phyloP scores from a whole-genome alignment of 345 rosid genomes.

The Gossypium longicalyx region DNA sequence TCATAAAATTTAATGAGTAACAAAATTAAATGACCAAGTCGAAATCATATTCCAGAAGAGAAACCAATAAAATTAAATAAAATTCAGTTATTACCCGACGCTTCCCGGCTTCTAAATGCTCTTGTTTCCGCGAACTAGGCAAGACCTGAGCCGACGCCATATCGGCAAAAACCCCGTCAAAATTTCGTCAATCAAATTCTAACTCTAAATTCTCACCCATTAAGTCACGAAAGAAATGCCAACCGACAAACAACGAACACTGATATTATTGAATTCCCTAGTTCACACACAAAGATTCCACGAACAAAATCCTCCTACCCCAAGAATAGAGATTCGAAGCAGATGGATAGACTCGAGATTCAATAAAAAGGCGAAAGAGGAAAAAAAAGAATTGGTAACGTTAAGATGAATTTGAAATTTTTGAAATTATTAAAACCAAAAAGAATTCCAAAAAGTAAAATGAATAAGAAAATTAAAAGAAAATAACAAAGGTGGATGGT shows the following conservation, averaged over 20 bases:
- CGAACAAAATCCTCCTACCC: neutral
- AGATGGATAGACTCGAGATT: slow-evolving; percentile 3
- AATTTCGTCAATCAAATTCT: slow-evolving; percentile 20
- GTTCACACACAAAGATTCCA: neutral
- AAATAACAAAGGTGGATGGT: too few relatives aligned
- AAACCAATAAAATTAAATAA: slow-evolving; percentile 6
- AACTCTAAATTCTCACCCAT: slow-evolving; percentile 14
- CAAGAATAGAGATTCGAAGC: neutral
- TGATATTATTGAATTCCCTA: neutral
- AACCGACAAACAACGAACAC: neutral
- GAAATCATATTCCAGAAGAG: neutral
- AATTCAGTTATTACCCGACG: slow-evolving; percentile 53
- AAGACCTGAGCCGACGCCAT: slow-evolving; percentile 97
- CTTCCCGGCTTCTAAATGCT: slow-evolving; percentile 85
- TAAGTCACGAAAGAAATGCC: slow-evolving; percentile 1
- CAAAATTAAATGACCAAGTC: neutral
- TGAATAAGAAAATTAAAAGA: neutral
- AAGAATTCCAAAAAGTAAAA: neutral
- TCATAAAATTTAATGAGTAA: neutral
- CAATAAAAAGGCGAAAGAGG: neutral
- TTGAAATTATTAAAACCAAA: neutral
- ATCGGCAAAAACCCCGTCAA: slow-evolving; percentile 21
- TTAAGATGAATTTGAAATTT: neutral
- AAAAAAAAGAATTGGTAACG: neutral
- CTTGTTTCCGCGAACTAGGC: slow-evolving; percentile 68